Evolutionary conservation across 163 green algal genomes (phyloP).

Genomic region (Scenedesmus sp.): DNA sequence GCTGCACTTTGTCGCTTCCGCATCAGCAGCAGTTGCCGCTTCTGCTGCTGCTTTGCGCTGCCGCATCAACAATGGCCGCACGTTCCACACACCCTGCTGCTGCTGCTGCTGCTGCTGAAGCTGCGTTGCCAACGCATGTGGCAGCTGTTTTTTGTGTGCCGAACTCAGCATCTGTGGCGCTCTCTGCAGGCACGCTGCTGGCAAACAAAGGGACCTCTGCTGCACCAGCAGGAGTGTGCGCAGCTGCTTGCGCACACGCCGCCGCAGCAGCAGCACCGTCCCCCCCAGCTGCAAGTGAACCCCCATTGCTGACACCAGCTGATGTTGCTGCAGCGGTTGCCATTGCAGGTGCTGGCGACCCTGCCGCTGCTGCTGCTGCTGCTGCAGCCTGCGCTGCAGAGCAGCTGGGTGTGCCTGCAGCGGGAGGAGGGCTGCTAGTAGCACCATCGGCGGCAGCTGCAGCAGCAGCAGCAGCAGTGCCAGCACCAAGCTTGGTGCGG

Average conservation of each 20-base stretch:
- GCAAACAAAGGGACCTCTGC: too few relatives aligned
- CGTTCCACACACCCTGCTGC: neutral
- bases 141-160: too few relatives aligned
- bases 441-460: conserved; percentile 8
- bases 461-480: conserved; percentile 13
- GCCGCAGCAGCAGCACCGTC: neutral
- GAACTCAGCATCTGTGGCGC: too few relatives aligned
- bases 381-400: neutral
- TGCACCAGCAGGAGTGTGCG: neutral
- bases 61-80: neutral
- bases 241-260: too few relatives aligned
- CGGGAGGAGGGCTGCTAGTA: neutral
- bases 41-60: neutral
- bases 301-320: neutral
- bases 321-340: neutral
- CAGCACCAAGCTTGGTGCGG: neutral
- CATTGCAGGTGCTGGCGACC: neutral
- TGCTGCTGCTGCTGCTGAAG: neutral
- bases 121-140: too few relatives aligned
- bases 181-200: too few relatives aligned
- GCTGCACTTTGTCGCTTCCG: neutral
- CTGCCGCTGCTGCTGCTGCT: conserved; percentile 10
- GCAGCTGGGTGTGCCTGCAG: neutral
- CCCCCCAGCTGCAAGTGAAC: neutral
- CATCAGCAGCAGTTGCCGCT: neutral